These are phyloP conservation scores for Aegilops bicornis DNA, from an alignment of 176 grass and related monocot species.

Conservation along the genomic window DNA sequence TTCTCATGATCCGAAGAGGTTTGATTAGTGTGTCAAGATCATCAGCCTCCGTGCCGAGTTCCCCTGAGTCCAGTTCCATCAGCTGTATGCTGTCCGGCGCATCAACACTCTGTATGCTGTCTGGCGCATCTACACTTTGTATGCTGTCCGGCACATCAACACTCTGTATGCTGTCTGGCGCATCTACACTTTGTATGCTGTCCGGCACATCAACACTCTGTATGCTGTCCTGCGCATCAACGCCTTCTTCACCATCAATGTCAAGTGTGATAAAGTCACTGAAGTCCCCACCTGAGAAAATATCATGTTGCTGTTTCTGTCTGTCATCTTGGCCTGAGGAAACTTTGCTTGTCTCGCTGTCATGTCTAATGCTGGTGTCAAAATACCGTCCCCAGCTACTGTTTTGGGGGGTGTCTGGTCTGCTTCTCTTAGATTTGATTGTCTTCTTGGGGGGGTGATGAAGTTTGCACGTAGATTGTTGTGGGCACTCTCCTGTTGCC, in stretches of 20 bases:
- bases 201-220: not conserved
- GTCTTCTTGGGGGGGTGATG: conserved; percentile 87
- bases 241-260: conserved; percentile 16
- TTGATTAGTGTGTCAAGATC: conserved; percentile 76
- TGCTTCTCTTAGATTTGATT: conserved; percentile 62
- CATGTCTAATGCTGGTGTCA: conserved; percentile 43
- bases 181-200: not conserved
- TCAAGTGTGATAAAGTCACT: conserved; percentile 56
- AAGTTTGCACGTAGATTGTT: conserved; percentile 83
- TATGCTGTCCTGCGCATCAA: not conserved
- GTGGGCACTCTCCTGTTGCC: conserved; percentile 75
- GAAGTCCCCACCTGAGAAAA: conserved; percentile 31
- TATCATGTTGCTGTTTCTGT: conserved; percentile 38
- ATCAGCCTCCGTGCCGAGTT: conserved; percentile 41
- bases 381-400: conserved; percentile 77
- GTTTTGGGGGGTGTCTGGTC: conserved; percentile 41
- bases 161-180: not conserved
- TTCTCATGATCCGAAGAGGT: conserved; percentile 77
- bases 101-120: not conserved
- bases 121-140: not conserved
- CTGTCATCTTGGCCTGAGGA: conserved; percentile 20
- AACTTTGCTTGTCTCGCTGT: conserved; percentile 29
- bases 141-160: not conserved
- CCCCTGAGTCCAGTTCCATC: conserved; percentile 31
- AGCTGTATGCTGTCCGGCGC: not conserved